These are phyloP conservation scores for Xylariaceae sp. DNA, from an alignment of 2,329 filamentous ascomycete genomes.

Conservation along the genomic window DNA sequence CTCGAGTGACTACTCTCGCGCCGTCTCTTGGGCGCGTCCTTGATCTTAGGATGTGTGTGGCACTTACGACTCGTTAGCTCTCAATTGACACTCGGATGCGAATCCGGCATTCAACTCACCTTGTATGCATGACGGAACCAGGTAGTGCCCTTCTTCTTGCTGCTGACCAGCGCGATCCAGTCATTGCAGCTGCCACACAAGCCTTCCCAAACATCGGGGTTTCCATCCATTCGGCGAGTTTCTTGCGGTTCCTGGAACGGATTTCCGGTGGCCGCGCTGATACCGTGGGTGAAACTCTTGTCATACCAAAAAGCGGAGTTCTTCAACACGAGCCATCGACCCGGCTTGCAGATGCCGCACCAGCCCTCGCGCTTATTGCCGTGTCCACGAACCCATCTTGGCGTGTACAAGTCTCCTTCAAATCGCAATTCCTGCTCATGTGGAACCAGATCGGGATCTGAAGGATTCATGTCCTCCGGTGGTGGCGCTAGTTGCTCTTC, in stretches of 20 bases:
- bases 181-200: conserved; percentile 74
- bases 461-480: conserved; percentile 76
- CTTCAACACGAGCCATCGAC: conserved; percentile 81
- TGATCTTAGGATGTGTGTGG: conserved; percentile 67
- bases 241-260: conserved; percentile 75
- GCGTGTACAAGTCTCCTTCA: conserved; percentile 77
- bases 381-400: conserved; percentile 77
- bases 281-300: conserved; percentile 84
- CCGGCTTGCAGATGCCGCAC: conserved; percentile 85
- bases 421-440: conserved; percentile 78
- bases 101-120: conserved; percentile 37
- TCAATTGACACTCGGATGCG: conserved; percentile 1
- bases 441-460: conserved; percentile 69
- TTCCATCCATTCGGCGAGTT: conserved; percentile 72
- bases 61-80: conserved; percentile 41
- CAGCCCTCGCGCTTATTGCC: conserved; percentile 86
- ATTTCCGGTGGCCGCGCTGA: conserved; percentile 75
- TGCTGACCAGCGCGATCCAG: conserved; percentile 77
- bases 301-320: conserved; percentile 94
- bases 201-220: conserved; percentile 77
- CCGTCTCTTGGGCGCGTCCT: conserved; percentile 64
- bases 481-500: conserved; percentile 72
- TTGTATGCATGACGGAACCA: conserved; percentile 91
- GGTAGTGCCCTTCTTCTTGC: conserved; percentile 88
- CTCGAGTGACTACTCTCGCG: conserved; percentile 56